Conservation (phyloP, 768 basidiomycete species). For the Ramaria rubella region DNA sequence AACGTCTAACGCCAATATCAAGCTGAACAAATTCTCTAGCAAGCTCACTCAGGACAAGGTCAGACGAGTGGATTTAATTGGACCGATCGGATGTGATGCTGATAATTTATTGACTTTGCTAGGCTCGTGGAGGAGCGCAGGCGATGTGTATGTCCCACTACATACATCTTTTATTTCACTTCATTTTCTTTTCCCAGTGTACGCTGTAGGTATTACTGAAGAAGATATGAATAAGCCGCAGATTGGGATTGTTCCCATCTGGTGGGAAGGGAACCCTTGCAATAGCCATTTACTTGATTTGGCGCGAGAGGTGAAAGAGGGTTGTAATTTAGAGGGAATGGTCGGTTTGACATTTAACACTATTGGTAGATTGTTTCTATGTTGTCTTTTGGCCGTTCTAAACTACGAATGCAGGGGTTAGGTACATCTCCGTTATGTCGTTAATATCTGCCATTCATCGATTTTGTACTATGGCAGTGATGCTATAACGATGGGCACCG, state of each 20-base stretch:
- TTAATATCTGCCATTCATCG: background rate
- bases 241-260: slow-evolving; percentile 84
- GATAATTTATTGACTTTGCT: background rate
- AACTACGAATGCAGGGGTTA: slow-evolving; percentile 33
- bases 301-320: slow-evolving; percentile 72
- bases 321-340: slow-evolving; percentile 73
- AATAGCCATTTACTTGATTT: slow-evolving; percentile 76
- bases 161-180: background rate
- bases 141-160: slow-evolving; percentile 63
- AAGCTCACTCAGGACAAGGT: slow-evolving; percentile 77
- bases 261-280: slow-evolving; percentile 95
- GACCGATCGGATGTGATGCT: background rate
- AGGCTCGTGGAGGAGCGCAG: slow-evolving; percentile 70
- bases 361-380: slow-evolving; percentile 40
- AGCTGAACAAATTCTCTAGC: slow-evolving; percentile 70
- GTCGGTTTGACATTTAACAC: slow-evolving; percentile 83
- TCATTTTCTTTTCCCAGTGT: slow-evolving; percentile 40
- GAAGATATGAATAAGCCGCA: slow-evolving; percentile 79
- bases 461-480: slow-evolving; percentile 43
- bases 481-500: slow-evolving; percentile 86
- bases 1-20: slow-evolving; percentile 30
- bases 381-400: background rate
- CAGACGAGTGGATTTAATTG: slow-evolving; percentile 6
- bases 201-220: slow-evolving; percentile 70
- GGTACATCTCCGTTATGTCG: slow-evolving; percentile 35